Evolutionary conservation across 2,329 filamentous ascomycete genomes (phyloP), one percentile per base, ranked within the genome.

Genomic region (Chrysosporium queenslandicum): DNA sequence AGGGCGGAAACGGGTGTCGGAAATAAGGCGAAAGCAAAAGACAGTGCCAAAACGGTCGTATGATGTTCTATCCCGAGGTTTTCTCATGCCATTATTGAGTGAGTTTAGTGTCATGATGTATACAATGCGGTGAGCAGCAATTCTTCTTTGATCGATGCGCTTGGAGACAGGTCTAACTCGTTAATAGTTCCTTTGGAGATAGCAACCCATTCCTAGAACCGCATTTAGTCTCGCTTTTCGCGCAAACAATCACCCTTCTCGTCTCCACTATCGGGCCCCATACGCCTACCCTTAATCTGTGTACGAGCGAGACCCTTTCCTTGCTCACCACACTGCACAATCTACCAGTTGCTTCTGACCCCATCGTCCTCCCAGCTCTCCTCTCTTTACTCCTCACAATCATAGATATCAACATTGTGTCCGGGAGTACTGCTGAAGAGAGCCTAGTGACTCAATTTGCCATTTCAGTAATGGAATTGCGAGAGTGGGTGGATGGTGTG

Each of bases 71-170:
- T 78, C 82, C 0, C 75, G 81, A 0, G 79, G 78, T 14, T 92
- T 96, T 73, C 96, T 97, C 78, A 86, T 85, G 58, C 91, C 92
- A 0, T 75, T 98, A 8, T 85, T 85, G 0, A 85, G 85, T 0
- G 83, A 87, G 39, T 94, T 92, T 69, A 86, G 85, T 64, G 75
- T 85, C 2, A 73, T 79, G 56, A 63, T 77, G 29, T 77, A 77
- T 57, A 67, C 64, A n/a, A 82, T 73, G 18, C 69, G 70, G 72
- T 75, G 65, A 62, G 63, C 65, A 54, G 40, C 46, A 53, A 25
- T 52, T 37, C 25, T 27, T 77, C 0, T 66, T 16, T 1, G 14
- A 34, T 34, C 12, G n/a, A 20, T 79, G 41, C 71, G 70, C 42
- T 68, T 71, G 0, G 61, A 60, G 65, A 61, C 65, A 3, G 60